Evolutionary conservation across 257 asterid species (phyloP).

Genomic region (Nicotiana obtusifolia): DNA sequence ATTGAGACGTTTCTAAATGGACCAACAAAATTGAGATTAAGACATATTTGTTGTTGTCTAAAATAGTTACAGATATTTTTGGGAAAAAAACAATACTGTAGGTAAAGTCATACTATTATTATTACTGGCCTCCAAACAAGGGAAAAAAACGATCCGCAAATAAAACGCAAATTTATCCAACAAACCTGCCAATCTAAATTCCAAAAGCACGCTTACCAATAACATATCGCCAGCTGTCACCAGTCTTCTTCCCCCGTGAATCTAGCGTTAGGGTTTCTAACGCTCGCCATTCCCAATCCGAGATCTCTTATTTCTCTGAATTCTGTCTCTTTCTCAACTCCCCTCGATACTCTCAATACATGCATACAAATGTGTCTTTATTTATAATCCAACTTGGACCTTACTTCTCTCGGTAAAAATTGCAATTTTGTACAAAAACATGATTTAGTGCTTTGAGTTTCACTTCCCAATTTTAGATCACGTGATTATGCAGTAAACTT

Average conservation of each 20-base stretch:
- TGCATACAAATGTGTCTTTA: not conserved
- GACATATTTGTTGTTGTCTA: not conserved
- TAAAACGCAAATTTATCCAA: not conserved
- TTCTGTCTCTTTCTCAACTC: conserved; percentile 3
- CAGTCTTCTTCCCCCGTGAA: conserved; percentile 19
- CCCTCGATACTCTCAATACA: conserved; percentile 32
- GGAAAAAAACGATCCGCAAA: not conserved
- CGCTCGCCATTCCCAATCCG: conserved; percentile 7
- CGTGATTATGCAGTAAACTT: not conserved
- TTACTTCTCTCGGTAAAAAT: not conserved
- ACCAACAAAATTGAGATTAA: not conserved
- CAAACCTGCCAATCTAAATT: not conserved
- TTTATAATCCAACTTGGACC: not conserved
- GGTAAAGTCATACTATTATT: too few relatives aligned
- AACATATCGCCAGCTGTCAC: conserved; percentile 28
- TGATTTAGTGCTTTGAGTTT: conserved; percentile 5
- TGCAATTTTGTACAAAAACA: not conserved
- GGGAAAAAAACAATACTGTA: too few relatives aligned
- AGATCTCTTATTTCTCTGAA: conserved; percentile 10
- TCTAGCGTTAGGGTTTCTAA: conserved; percentile 29
- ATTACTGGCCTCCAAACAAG: too few relatives aligned
- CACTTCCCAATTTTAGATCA: conserved; percentile 24
- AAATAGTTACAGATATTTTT: not conserved
- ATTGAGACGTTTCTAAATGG: not conserved
- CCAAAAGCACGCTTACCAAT: conserved; percentile 29